A percentile compares a stretch with the other conserved stretches of the same genome.
phyloP scores from a whole-genome alignment of 768 basidiomycete genomes.

The Coprinellus micaceus region DNA sequence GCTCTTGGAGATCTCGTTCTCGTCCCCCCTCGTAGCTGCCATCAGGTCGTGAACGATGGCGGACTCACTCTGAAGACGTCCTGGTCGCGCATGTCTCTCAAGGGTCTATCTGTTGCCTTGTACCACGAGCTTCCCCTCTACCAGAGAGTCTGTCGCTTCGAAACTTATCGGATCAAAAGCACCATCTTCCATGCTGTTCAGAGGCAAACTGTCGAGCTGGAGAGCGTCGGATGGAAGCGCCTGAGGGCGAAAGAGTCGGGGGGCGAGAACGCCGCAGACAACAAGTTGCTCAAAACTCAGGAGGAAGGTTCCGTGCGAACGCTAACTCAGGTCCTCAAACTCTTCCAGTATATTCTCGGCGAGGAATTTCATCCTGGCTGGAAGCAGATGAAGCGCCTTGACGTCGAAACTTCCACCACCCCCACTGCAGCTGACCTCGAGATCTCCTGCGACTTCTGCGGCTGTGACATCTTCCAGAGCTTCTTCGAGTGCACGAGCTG shows the following conservation, averaged over 20 bases:
- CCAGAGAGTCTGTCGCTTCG: conserved; percentile 73
- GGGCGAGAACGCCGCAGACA: not conserved
- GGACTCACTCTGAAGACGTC: conserved; percentile 81
- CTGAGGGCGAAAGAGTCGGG: not conserved
- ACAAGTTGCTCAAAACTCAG: conserved; percentile 1
- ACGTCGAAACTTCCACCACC: conserved; percentile 6
- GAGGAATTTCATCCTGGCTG: conserved; percentile 38
- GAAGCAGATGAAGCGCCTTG: conserved; percentile 4
- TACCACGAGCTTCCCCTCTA: conserved; percentile 78
- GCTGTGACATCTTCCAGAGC: conserved; percentile 76
- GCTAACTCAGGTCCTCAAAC: conserved; percentile 35
- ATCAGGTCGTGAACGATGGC: conserved; percentile 80
- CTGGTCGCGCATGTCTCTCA: conserved; percentile 81
- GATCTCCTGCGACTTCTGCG: conserved; percentile 74
- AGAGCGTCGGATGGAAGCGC: conserved; percentile 6
- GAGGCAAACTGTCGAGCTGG: conserved; percentile 27
- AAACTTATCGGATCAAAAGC: conserved; percentile 72
- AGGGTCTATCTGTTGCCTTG: conserved; percentile 55
- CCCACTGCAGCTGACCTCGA: conserved; percentile 17
- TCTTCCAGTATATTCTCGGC: conserved; percentile 50
- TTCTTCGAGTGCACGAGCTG: conserved; percentile 70
- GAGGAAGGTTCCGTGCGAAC: conserved; percentile 13
- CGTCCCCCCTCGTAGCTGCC: conserved; percentile 76
- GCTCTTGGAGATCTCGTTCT: conserved; percentile 73
- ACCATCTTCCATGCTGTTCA: conserved; percentile 55